phyloP scores from a whole-genome alignment of 495 filamentous ascomycete species.

The Penicillium crystallinum region DNA sequence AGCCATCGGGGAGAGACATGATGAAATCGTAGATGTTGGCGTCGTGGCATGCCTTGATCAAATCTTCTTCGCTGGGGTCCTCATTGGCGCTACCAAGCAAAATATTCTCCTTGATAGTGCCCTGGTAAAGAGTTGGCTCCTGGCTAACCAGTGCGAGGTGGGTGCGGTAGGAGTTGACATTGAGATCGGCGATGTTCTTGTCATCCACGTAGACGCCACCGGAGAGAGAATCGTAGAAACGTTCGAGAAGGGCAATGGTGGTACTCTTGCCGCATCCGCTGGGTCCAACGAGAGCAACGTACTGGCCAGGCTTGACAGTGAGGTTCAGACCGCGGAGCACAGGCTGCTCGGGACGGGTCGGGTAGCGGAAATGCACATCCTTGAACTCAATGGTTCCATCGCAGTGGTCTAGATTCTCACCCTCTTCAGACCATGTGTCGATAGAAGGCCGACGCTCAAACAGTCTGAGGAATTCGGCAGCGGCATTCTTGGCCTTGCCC shows the following conservation, averaged over 20 bases:
- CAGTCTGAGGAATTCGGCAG: constrained; percentile 67
- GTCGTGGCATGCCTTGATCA: constrained; percentile 73
- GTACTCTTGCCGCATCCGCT: constrained; percentile 84
- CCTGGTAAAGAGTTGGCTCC: constrained; percentile 83
- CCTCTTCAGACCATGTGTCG: constrained; percentile 76
- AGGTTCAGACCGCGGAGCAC: constrained; percentile 72
- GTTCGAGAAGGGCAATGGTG: constrained; percentile 72
- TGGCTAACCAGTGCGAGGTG: constrained; percentile 78
- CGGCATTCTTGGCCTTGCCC: constrained; percentile 81
- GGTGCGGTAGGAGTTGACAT: constrained; percentile 71
- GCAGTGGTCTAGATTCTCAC: constrained; percentile 51
- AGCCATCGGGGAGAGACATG: constrained; percentile 66
- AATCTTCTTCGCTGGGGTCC: constrained; percentile 60
- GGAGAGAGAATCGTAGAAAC: constrained; percentile 77
- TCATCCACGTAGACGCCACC: constrained; percentile 71
- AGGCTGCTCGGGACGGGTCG: constrained; percentile 72
- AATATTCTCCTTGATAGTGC: constrained; percentile 79
- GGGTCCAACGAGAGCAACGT: constrained; percentile 75
- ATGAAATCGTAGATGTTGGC: constrained; percentile 95
- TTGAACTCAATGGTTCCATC: constrained; percentile 71
- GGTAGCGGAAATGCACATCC: constrained; percentile 78
- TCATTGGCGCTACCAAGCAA: constrained; percentile 61
- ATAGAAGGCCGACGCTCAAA: constrained; percentile 74
- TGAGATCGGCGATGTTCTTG: constrained; percentile 65
- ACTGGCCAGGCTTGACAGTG: constrained; percentile 67